A percentile compares a stretch with the other conserved stretches of the same genome.
Conservation (phyloP, 768 basidiomycete species). For the Neoboletus magnificus region DNA sequence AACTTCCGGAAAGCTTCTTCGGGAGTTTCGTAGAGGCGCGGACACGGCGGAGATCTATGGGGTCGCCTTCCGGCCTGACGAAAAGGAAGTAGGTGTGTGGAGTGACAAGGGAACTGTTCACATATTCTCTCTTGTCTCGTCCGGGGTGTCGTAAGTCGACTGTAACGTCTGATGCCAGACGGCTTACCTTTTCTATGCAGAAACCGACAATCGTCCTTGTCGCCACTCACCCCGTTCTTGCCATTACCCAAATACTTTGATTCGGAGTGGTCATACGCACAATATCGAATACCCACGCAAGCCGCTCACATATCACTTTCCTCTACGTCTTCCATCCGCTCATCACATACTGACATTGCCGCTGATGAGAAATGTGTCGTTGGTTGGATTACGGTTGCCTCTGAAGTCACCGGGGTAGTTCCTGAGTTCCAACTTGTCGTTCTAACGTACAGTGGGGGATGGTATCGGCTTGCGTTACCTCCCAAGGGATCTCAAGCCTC, state of each 20-base stretch:
- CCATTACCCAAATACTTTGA: slow-evolving; percentile 88
- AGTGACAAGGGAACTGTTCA: slow-evolving; percentile 96
- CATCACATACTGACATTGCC: slow-evolving; percentile 55
- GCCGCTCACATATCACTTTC: slow-evolving; percentile 79
- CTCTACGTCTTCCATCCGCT: slow-evolving; percentile 54
- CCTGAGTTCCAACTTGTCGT: slow-evolving; percentile 76
- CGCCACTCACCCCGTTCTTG: slow-evolving; percentile 73
- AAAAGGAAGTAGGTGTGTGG: slow-evolving; percentile 85
- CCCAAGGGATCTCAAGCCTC: slow-evolving; percentile 21
- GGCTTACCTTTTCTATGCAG: slow-evolving; percentile 36
- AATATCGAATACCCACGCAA: slow-evolving; percentile 84
- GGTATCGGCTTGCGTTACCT: slow-evolving; percentile 81
- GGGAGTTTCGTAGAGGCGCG: slow-evolving; percentile 80
- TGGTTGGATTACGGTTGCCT: slow-evolving; percentile 69
- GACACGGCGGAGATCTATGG: slow-evolving; percentile 93
- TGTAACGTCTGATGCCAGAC: not conserved
- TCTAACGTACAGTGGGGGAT: slow-evolving; percentile 85
- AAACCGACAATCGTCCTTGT: slow-evolving; percentile 83
- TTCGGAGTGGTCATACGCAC: slow-evolving; percentile 96
- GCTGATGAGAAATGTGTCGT: slow-evolving; percentile 86
- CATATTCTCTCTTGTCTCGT: slow-evolving; percentile 70
- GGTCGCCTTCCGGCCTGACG: slow-evolving; percentile 82
- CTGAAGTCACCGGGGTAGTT: slow-evolving; percentile 32
- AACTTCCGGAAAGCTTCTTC: slow-evolving; percentile 62
- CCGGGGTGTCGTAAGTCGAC: slow-evolving; percentile 60